Percentiles rank a stretch among this genome's conserved stretches.
Evolutionary conservation across 495 filamentous ascomycete genomes (phyloP).

Genomic region (Rhypophila decipiens): DNA sequence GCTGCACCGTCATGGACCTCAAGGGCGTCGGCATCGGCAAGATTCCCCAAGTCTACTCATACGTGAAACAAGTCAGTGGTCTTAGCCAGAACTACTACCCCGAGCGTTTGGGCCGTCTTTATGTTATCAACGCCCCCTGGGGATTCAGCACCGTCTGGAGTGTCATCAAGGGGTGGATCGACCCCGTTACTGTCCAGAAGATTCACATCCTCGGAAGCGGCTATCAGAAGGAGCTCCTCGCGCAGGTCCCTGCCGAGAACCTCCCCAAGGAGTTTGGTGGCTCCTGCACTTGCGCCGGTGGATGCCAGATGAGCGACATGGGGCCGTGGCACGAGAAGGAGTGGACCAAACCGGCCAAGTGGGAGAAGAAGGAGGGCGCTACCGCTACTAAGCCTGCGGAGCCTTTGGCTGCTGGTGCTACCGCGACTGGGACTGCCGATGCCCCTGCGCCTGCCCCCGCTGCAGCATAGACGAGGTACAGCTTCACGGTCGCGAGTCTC

Average conservation of each 20-base stretch:
- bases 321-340: constrained; percentile 86
- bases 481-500: no score
- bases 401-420: constrained; percentile 17
- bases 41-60: constrained; percentile 66
- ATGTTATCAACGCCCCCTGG: constrained; percentile 97
- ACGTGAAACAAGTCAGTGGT: constrained; percentile 60
- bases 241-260: constrained; percentile 85
- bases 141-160: constrained; percentile 78
- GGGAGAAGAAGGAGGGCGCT: constrained; percentile 42
- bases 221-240: constrained; percentile 77
- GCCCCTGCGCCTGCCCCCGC: constrained; percentile 27
- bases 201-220: constrained; percentile 80
- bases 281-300: constrained; percentile 70
- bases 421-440: constrained; percentile 10
- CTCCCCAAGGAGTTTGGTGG: constrained; percentile 84
- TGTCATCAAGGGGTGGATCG: constrained; percentile 83
- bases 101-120: constrained; percentile 79
- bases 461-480: constrained; percentile 16
- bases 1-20: constrained; percentile 94
- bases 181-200: constrained; percentile 93
- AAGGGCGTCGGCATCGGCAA: constrained; percentile 85
- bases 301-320: constrained; percentile 80
- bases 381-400: constrained; percentile 18
- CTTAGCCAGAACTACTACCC: constrained; percentile 97
- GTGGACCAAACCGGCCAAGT: constrained; percentile 65